These are phyloP conservation scores for Kentomonas sorsogonicus DNA, from an alignment of 208 protist genomes.

Conservation along the genomic window DNA sequence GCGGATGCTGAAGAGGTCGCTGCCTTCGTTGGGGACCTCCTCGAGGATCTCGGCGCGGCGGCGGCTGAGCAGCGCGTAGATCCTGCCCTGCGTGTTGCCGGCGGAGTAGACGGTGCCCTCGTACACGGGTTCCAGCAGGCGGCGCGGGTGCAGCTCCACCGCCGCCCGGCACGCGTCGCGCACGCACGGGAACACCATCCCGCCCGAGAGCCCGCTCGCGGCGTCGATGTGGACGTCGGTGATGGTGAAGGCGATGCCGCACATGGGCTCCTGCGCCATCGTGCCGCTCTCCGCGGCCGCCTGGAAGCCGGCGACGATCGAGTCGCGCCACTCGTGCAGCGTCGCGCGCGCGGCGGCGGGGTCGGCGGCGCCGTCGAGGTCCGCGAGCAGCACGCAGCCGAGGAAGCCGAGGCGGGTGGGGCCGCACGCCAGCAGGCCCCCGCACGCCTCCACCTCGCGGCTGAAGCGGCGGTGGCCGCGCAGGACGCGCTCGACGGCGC, in stretches of 20 bases:
- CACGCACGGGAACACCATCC: constrained; percentile 93
- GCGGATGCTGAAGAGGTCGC: constrained; percentile 93
- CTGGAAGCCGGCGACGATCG: constrained; percentile 95
- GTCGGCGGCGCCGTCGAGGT: constrained; percentile 43
- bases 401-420: constrained; percentile 66
- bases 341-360: constrained; percentile 18
- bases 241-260: constrained; percentile 86
- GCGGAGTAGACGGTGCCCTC: constrained; percentile 95
- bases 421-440: constrained; percentile 52
- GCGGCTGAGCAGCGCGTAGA: constrained; percentile 86
- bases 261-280: constrained; percentile 97
- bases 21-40: constrained; percentile 96
- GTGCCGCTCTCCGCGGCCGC: constrained; percentile 91
- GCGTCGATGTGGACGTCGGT: constrained; percentile 55
- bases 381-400: constrained; percentile 61
- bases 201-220: constrained; percentile 52
- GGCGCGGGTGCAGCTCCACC: constrained; percentile 86
- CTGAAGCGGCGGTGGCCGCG: constrained; percentile 53
- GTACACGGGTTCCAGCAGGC: constrained; percentile 97
- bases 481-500: constrained; percentile 30
- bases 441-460: constrained; percentile 27
- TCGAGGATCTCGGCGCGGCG: constrained; percentile 89
- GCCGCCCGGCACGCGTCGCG: constrained; percentile 91
- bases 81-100: constrained; percentile 74
- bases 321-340: constrained; percentile 68